phyloP scores from a whole-genome alignment of 1,284 basidiomycete genomes.

The Ganoderma lucidum region DNA sequence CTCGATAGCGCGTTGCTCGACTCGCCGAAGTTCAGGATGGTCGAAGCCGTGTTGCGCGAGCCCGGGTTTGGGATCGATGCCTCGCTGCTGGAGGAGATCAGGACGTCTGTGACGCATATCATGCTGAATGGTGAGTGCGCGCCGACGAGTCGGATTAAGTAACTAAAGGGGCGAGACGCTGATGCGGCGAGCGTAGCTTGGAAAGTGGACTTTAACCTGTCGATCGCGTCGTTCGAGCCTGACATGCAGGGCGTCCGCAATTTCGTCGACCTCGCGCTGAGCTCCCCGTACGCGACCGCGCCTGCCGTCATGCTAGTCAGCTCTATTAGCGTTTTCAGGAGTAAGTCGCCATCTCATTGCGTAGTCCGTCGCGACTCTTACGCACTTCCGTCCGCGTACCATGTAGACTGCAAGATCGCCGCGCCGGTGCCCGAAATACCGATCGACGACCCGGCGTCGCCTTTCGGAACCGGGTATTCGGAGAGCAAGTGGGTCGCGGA shows the following conservation, averaged over 20 bases:
- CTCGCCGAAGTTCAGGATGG: constrained; percentile 42
- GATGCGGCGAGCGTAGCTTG: constrained; percentile 38
- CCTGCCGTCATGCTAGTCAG: constrained; percentile 43
- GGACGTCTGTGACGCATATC: constrained; percentile 35
- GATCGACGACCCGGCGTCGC: constrained; percentile 33
- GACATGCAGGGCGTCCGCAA: constrained; percentile 33
- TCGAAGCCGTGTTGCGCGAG: constrained; percentile 44
- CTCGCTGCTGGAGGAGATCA: constrained; percentile 39
- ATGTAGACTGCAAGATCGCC: constrained; percentile 26
- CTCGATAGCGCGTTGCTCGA: constrained; percentile 40
- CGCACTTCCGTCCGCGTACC: too few relatives aligned
- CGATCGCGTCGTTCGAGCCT: constrained; percentile 34
- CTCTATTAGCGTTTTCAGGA: constrained; percentile 42
- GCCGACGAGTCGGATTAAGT: not conserved
- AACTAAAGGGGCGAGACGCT: not conserved
- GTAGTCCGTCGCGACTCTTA: too few relatives aligned
- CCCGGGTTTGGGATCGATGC: constrained; percentile 40
- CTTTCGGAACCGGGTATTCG: constrained; percentile 48
- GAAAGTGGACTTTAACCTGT: constrained; percentile 47
- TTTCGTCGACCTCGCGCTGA: constrained; percentile 39
- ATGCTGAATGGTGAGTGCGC: constrained; percentile 42
- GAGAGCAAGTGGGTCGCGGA: constrained; percentile 53
- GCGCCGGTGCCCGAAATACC: constrained; percentile 26
- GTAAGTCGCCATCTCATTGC: constrained; percentile 18
- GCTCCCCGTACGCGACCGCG: constrained; percentile 31